phyloP scores from a whole-genome alignment of 768 basidiomycete species.

The Lentinus tigrinus region DNA sequence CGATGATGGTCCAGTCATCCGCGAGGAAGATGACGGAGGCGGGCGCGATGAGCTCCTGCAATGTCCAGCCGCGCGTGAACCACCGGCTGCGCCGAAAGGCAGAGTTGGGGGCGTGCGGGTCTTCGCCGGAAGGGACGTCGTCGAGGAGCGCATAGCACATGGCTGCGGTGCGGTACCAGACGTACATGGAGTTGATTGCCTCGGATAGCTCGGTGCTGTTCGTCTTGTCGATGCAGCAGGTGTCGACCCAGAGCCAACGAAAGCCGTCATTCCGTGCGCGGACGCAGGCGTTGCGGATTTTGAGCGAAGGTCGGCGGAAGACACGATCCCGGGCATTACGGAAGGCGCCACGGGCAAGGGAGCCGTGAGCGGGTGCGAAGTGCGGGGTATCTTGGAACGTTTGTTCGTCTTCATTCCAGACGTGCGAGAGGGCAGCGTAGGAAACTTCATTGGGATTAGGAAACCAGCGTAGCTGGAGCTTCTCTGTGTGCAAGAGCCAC shows the following conservation, averaged over 20 bases:
- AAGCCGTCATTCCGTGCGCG: constrained; percentile 3
- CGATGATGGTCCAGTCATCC: neutral
- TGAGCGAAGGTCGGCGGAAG: neutral
- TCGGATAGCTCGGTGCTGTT: constrained; percentile 15
- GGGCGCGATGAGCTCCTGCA: constrained; percentile 15
- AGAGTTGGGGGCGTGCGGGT: neutral
- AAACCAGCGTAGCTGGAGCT: neutral
- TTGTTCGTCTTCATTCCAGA: constrained; percentile 11
- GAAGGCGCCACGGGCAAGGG: neutral
- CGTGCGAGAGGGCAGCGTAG: constrained; percentile 14
- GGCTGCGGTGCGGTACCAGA: constrained; percentile 1
- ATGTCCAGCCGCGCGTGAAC: constrained; percentile 10
- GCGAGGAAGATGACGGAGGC: constrained; percentile 12
- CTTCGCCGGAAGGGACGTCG: constrained; percentile 5
- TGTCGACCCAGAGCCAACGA: constrained; percentile 12
- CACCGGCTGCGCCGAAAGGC: constrained; percentile 5
- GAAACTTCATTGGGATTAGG: neutral
- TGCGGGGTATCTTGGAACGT: constrained; percentile 5
- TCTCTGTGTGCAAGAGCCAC: constrained; percentile 1
- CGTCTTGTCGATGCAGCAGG: constrained; percentile 12
- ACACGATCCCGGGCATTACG: neutral
- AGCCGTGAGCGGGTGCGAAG: neutral
- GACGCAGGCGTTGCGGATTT: constrained; percentile 4
- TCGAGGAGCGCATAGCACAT: constrained; percentile 14
- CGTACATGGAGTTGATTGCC: constrained; percentile 14